These are phyloP conservation scores for Globisporangium splendens DNA, from an alignment of 352 stramenopile species.

Conservation along the genomic window DNA sequence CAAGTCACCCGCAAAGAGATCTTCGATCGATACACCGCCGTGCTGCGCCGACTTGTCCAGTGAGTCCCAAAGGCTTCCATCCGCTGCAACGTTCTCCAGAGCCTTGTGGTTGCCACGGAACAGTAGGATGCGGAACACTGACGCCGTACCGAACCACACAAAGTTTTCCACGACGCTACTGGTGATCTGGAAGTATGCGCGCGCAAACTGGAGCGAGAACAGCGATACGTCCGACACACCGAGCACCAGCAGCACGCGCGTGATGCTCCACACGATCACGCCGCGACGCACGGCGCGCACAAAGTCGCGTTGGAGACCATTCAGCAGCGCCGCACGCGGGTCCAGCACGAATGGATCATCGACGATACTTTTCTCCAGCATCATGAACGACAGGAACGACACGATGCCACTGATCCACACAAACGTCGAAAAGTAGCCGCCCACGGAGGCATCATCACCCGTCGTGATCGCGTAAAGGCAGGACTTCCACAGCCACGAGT, in stretches of 20 bases:
- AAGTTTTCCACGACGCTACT: conserved; percentile 45
- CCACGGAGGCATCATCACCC: not conserved
- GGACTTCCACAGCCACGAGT: conserved; percentile 52
- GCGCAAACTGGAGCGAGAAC: conserved; percentile 20
- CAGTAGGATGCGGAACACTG: conserved; percentile 49
- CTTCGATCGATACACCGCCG: conserved; percentile 11
- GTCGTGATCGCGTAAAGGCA: conserved; percentile 11
- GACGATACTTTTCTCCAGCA: conserved; percentile 34
- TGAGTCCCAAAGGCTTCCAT: conserved; percentile 35
- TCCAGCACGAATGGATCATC: conserved; percentile 54
- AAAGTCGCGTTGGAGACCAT: conserved; percentile 32
- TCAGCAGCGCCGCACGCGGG: conserved; percentile 31
- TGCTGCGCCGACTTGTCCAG: conserved; percentile 8
- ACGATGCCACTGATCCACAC: conserved; percentile 32
- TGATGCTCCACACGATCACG: conserved; percentile 33
- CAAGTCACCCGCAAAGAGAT: conserved; percentile 20
- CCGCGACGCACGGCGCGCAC: conserved; percentile 43
- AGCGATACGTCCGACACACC: conserved; percentile 13
- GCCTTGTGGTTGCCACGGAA: conserved; percentile 38
- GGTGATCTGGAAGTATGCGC: conserved; percentile 37
- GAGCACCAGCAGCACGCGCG: conserved; percentile 26
- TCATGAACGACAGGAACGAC: conserved; percentile 39
- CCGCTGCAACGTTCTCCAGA: conserved; percentile 15
- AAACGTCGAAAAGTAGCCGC: conserved; percentile 28
- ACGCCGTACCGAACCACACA: conserved; percentile 31